Evolutionary conservation across 331 rosid genomes (phyloP).

Genomic region (Quercus lobata): DNA sequence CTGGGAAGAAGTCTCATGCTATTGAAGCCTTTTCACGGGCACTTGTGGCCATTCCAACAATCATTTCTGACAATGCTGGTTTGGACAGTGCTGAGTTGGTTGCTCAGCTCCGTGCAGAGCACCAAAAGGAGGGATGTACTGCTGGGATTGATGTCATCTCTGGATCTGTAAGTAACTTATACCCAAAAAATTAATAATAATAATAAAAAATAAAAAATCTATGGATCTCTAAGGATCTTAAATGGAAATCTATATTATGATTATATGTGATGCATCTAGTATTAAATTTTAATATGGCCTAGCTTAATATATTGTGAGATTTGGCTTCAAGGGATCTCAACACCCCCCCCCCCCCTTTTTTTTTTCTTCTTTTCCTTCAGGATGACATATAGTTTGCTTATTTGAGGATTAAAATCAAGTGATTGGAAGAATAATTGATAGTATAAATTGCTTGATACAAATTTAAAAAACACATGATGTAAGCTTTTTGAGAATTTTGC

Average conservation of each 20-base stretch:
- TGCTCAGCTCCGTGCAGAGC: slow-evolving; percentile 94
- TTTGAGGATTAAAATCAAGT: too few species aligned
- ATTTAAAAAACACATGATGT: too few species aligned
- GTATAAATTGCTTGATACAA: too few species aligned
- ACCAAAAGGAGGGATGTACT: slow-evolving; percentile 77
- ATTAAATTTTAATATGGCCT: not conserved
- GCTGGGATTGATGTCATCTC: slow-evolving; percentile 94
- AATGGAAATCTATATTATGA: not conserved
- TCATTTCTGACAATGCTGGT: slow-evolving; percentile 97
- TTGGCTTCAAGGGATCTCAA: not conserved
- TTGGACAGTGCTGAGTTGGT: slow-evolving; percentile 96
- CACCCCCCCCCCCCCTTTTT: accelerated
- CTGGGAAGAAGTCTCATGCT: slow-evolving; percentile 95
- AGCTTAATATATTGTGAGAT: not conserved
- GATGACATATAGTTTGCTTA: too few species aligned
- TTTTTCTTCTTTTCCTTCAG: too few species aligned
- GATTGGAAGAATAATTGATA: too few species aligned
- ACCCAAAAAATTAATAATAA: not conserved
- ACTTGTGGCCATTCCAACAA: slow-evolving; percentile 80
- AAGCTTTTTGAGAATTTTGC: too few species aligned
- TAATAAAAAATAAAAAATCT: not conserved
- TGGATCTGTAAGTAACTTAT: slow-evolving; percentile 69
- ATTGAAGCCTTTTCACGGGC: slow-evolving; percentile 95
- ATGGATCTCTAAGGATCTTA: not conserved
- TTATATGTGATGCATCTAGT: not conserved